A percentile compares a stretch with the other conserved stretches of the same genome.
These are phyloP conservation scores for Spiromastix sp. DNA, from an alignment of 2,329 filamentous ascomycete species.

Conservation along the genomic window DNA sequence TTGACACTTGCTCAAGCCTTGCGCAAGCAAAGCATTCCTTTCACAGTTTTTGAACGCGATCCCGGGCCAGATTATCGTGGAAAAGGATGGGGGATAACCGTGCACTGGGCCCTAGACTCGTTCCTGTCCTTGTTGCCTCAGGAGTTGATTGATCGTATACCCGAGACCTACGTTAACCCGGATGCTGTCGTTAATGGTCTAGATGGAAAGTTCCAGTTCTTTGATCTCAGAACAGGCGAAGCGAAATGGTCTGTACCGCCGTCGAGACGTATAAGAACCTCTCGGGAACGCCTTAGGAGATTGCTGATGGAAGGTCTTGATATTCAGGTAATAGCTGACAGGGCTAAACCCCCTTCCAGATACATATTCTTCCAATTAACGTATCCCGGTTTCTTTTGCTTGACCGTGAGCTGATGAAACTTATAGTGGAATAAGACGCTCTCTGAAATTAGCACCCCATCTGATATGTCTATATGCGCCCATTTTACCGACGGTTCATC, in stretches of 20 bases:
- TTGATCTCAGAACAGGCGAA: conserved; percentile 44
- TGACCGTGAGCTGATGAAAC: background rate
- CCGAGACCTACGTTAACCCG: conserved; percentile 45
- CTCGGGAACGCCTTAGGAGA: conserved; percentile 36
- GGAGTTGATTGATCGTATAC: conserved; percentile 23
- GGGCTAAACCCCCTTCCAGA: too few relatives aligned
- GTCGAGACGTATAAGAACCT: conserved; percentile 38
- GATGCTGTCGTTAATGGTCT: conserved; percentile 38
- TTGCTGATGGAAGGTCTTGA: conserved; percentile 39
- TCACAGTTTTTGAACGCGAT: conserved; percentile 8
- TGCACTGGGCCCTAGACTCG: conserved; percentile 43
- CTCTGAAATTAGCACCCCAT: conserved; percentile 12
- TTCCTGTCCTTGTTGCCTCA: conserved; percentile 4
- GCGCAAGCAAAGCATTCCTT: conserved; percentile 6
- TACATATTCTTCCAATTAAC: too few relatives aligned
- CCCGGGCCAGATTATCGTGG: conserved; percentile 1
- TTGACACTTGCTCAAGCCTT: conserved; percentile 33
- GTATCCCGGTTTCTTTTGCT: too few relatives aligned
- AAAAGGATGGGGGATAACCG: conserved; percentile 44
- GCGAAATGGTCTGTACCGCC: conserved; percentile 37
- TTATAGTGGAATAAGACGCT: conserved; percentile 33
- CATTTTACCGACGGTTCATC: conserved; percentile 39
- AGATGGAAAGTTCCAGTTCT: conserved; percentile 43
- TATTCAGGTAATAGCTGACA: conserved; percentile 37
- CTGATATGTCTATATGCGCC: conserved; percentile 27